Percentiles rank a stretch among this genome's conserved stretches.
Conservation (phyloP, 2,329 filamentous ascomycete species). For the Botrytis tulipae region DNA sequence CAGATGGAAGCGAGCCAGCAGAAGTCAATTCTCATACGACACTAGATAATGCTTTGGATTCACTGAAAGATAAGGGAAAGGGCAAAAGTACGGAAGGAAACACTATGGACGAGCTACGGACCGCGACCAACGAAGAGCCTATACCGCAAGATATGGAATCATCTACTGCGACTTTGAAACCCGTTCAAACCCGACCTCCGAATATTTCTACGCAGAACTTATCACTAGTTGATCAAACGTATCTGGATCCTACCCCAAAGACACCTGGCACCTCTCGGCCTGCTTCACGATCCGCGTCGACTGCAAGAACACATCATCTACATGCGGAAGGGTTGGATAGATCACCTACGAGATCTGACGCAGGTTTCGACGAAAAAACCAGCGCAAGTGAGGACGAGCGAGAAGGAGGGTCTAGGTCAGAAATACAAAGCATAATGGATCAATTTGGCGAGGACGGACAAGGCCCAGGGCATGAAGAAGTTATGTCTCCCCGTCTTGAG, state of each 20-base stretch:
- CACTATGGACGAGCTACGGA: not conserved
- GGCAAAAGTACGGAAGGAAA: conserved; percentile 10
- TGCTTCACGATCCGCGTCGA: conserved; percentile 41
- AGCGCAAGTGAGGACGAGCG: conserved; percentile 61
- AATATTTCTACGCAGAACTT: conserved; percentile 23
- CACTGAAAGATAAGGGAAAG: not conserved
- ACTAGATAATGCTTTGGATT: conserved; percentile 13
- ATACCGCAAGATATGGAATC: conserved; percentile 37
- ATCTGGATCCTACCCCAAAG: conserved; percentile 49
- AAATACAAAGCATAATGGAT: conserved; percentile 97
- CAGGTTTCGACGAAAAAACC: conserved; percentile 56
- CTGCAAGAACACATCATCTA: conserved; percentile 36
- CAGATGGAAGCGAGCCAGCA: conserved; percentile 9
- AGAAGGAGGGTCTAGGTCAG: conserved; percentile 70
- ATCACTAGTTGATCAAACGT: conserved; percentile 39
- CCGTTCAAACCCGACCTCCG: conserved; percentile 23
- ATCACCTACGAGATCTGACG: conserved; percentile 56
- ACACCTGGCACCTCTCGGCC: conserved; percentile 44
- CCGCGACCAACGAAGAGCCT: conserved; percentile 7
- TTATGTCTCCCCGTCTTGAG: conserved; percentile 88
- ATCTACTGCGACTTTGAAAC: conserved; percentile 39
- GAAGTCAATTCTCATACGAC: not conserved
- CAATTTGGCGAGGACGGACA: conserved; percentile 79
- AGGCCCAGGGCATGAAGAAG: conserved; percentile 72
- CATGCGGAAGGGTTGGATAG: conserved; percentile 41